Base-by-base conservation (phyloP, 202 grass and related monocot species). In the Dendrocalamus latiflorus region DNA sequence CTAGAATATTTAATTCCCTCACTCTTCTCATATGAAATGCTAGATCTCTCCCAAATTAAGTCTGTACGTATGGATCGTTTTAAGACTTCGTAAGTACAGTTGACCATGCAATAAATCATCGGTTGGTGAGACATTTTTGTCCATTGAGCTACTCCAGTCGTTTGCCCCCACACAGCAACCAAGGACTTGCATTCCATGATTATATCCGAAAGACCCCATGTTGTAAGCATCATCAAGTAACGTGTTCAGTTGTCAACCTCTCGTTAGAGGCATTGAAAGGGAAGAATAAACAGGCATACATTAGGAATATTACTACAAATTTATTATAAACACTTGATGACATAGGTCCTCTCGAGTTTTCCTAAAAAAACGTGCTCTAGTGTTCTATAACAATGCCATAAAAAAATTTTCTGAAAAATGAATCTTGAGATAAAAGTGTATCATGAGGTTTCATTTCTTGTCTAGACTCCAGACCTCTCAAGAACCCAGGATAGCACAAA, bases 201-300 rank as follows among this genome's bases (percentile, higher is more conserved):
- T 45, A 21, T 72, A 57, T 44, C 83, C 74, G 33, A 33, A 82
- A 73, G 26, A 78, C 65, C 51, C 45, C 77, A 58, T 48, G 49
- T 54, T 72, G 26, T 37, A 18, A 57, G 70, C n/a, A n/a, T n/a
- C 65, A 50, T 78, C 56, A 86, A 61, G 37, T 65, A 53, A 58
- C 83, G 68, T 86, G 79, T 83, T 74, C 79, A 68, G 63, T 62
- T 74, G 58, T 90, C 67, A 83, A 73, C 78, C 78, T 72, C 57
- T 73, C n/a, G 57, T 67, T 56, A 65, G 9, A 49, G n/a, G 60
- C 77, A 81, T 68, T 75, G 26, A 68, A 75, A 81, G 50, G n/a
- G 16, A 86, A 48, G 39, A 86, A 58, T 21, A 86, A 58, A 37
- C 60, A 59, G 39, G 20, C 44, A 71, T 49, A 71, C 11, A 33